phyloP scores from a whole-genome alignment of 2,329 filamentous ascomycete species.

The Canariomyces notabilis region DNA sequence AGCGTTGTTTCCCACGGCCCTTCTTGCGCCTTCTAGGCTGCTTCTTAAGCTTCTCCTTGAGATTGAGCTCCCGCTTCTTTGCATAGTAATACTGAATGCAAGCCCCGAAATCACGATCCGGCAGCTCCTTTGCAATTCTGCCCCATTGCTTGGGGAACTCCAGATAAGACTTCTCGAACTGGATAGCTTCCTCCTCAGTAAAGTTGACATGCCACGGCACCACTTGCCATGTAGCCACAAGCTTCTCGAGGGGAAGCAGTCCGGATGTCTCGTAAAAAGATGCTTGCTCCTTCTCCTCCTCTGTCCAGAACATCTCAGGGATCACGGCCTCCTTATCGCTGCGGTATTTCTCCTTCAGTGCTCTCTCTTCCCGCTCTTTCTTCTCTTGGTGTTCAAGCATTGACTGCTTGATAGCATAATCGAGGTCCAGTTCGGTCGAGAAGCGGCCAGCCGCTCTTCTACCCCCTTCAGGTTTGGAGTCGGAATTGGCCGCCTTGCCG shows the following conservation, averaged over 20 bases:
- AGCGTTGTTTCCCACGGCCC: slow-evolving; percentile 53
- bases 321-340: slow-evolving; percentile 73
- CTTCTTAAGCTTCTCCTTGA: slow-evolving; percentile 70
- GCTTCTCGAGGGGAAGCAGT: slow-evolving; percentile 57
- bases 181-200: slow-evolving; percentile 61
- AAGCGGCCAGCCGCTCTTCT: slow-evolving; percentile 48
- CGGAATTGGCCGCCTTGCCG: slow-evolving; percentile 40
- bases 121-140: slow-evolving; percentile 63
- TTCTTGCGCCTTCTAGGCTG: slow-evolving; percentile 56
- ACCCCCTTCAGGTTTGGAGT: slow-evolving; percentile 54
- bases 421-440: slow-evolving; percentile 67
- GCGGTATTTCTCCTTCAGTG: slow-evolving; percentile 64
- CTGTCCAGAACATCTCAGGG: slow-evolving; percentile 62
- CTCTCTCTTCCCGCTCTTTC: slow-evolving; percentile 59
- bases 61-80: slow-evolving; percentile 67
- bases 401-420: slow-evolving; percentile 67
- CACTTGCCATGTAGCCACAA: slow-evolving; percentile 66
- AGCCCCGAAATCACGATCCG: slow-evolving; percentile 66
- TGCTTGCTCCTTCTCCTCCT: slow-evolving; percentile 53
- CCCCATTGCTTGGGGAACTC: slow-evolving; percentile 80
- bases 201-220: slow-evolving; percentile 72
- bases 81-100: slow-evolving; percentile 86
- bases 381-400: slow-evolving; percentile 65
- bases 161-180: slow-evolving; percentile 70
- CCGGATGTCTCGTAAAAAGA: slow-evolving; percentile 63